These are phyloP conservation scores for Eucalyptus erythrocorys DNA, from an alignment of 345 rosid genomes.

Conservation along the genomic window DNA sequence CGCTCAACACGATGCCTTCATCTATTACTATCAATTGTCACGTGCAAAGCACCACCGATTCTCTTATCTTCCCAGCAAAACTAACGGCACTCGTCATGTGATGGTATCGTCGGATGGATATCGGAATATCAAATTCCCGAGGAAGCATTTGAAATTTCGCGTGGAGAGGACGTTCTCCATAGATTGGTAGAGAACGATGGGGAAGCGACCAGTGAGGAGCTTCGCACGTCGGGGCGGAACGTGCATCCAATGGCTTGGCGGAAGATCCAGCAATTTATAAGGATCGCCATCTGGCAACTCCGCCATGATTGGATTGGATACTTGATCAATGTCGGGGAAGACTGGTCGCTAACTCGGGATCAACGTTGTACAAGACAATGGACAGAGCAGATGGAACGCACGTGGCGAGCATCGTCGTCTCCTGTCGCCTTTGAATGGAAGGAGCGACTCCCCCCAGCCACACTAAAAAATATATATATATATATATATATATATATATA, in stretches of 20 bases:
- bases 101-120: not conserved
- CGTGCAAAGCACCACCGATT: not conserved
- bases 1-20: not conserved
- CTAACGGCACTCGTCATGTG: not conserved
- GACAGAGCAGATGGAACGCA: not conserved
- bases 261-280: not conserved
- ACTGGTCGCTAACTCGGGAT: not conserved
- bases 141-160: not conserved
- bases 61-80: not conserved
- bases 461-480: too few species aligned
- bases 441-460: not conserved
- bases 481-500: too few species aligned
- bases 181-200: not conserved
- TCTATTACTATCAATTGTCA: not conserved
- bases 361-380: not conserved
- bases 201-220: not conserved
- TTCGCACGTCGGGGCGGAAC: not conserved
- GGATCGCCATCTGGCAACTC: not conserved
- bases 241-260: not conserved
- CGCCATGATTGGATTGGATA: not conserved
- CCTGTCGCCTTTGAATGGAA: not conserved
- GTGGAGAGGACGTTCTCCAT: not conserved
- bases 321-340: not conserved
- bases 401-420: not conserved
- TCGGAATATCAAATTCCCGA: not conserved